Evolutionary conservation across 2,329 filamentous ascomycete species (phyloP).

Genomic region (Rhinocladiella similis): DNA sequence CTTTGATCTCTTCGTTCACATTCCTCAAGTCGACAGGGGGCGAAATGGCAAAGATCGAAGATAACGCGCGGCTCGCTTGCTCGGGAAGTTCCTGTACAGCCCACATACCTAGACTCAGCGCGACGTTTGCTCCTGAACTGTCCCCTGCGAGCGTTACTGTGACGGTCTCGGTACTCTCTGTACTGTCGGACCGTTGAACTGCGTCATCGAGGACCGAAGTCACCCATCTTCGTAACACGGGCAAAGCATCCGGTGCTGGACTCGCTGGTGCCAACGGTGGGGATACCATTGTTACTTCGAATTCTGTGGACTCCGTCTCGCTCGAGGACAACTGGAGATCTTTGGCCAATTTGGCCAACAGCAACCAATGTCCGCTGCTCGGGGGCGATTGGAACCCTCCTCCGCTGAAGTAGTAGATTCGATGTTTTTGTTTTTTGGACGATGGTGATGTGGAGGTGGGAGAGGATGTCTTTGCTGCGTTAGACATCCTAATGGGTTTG

Average conservation of each 20-base stretch:
- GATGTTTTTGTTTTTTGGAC: slow-evolving; percentile 21
- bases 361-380: slow-evolving; percentile 53
- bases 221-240: slow-evolving; percentile 50
- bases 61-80: no score
- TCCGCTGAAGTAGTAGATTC: slow-evolving; percentile 57
- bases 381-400: slow-evolving; percentile 58
- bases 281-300: slow-evolving; percentile 50
- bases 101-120: slow-evolving; percentile 36
- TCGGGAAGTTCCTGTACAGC: slow-evolving; percentile 5
- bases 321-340: slow-evolving; percentile 32
- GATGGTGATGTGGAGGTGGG: neutral
- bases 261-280: slow-evolving; percentile 56
- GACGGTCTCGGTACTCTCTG: slow-evolving; percentile 39
- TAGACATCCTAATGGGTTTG: no score
- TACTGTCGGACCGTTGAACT: slow-evolving; percentile 41
- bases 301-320: slow-evolving; percentile 25
- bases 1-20: slow-evolving; percentile 45
- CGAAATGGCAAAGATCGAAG: slow-evolving; percentile 45
- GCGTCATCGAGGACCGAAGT: slow-evolving; percentile 38
- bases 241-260: slow-evolving; percentile 52
- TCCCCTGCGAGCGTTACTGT: slow-evolving; percentile 55
- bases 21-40: slow-evolving; percentile 53
- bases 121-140: slow-evolving; percentile 57
- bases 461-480: no score
- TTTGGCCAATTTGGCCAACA: slow-evolving; percentile 48